These are phyloP conservation scores for Colletotrichum plurivorum DNA, from an alignment of 2,329 filamentous ascomycete species.

Conservation along the genomic window DNA sequence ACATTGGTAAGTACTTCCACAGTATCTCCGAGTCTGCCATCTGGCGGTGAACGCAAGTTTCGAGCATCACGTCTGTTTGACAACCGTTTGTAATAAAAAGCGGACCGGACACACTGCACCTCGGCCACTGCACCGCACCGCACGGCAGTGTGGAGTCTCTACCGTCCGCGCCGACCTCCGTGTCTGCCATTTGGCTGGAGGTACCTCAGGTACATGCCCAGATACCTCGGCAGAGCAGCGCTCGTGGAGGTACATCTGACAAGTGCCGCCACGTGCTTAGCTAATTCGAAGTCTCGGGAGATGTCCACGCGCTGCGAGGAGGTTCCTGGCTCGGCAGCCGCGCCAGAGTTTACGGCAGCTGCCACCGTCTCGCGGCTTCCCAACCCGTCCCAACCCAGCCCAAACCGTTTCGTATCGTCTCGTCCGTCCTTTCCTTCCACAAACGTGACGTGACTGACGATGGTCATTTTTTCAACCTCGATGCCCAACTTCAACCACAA, in stretches of 20 bases:
- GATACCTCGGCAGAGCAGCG: too few relatives aligned
- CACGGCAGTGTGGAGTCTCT: too few relatives aligned
- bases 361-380: constrained; percentile 25
- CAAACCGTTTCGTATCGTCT: constrained; percentile 21
- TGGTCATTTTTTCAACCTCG: constrained; percentile 8
- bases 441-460: constrained; percentile 1
- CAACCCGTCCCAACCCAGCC: constrained; percentile 20
- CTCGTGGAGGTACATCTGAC: background rate
- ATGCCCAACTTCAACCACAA: constrained; percentile 25
- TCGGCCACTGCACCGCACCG: background rate
- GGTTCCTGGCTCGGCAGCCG: constrained; percentile 11
- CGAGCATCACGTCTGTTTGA: constrained; percentile 21
- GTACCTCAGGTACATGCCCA: too few relatives aligned
- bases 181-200: background rate
- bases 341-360: constrained; percentile 20
- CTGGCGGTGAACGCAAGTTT: constrained; percentile 35
- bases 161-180: constrained; percentile 25
- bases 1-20: background rate
- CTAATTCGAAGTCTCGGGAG: constrained; percentile 8
- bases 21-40: background rate
- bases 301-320: constrained; percentile 19
- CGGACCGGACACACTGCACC: constrained; percentile 11
- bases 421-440: background rate
- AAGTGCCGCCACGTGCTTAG: constrained; percentile 5
- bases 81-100: constrained; percentile 30